Conservation (phyloP, 2,329 filamentous ascomycete genomes). For the Penicillium crustosum region DNA sequence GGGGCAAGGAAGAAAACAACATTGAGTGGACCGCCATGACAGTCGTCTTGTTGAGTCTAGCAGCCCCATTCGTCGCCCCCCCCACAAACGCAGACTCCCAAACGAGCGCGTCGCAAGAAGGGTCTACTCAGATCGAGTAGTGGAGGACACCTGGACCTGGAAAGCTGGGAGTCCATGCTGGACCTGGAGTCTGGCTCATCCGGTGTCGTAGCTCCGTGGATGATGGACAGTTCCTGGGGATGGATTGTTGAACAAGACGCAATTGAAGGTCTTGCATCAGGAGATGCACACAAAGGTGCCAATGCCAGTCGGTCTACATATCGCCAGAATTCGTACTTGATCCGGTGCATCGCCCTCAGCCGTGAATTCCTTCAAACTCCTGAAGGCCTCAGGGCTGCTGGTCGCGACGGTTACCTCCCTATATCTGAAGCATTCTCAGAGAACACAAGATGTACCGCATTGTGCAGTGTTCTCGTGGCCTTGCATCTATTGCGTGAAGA, state of each 20-base stretch:
- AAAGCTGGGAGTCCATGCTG: conserved; percentile 52
- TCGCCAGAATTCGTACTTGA: conserved; percentile 45
- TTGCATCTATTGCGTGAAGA: conserved; percentile 90
- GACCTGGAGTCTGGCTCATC: conserved; percentile 46
- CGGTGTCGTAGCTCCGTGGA: conserved; percentile 45
- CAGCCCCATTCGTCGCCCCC: conserved; percentile 57
- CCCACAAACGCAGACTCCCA: conserved; percentile 33
- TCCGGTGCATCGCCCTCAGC: conserved; percentile 57
- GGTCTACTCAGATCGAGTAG: conserved; percentile 52
- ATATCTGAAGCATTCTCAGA: conserved; percentile 56
- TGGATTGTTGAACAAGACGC: conserved; percentile 66
- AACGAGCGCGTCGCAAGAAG: conserved; percentile 42
- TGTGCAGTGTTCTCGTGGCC: conserved; percentile 68
- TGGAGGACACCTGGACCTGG: conserved; percentile 45
- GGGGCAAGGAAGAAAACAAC: conserved; percentile 51
- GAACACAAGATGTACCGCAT: conserved; percentile 60
- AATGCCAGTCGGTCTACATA: conserved; percentile 29
- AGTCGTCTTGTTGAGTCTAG: conserved; percentile 64
- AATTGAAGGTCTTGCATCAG: conserved; percentile 23
- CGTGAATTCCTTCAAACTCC: conserved; percentile 64
- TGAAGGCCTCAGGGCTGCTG: conserved; percentile 57
- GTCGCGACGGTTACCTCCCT: conserved; percentile 64
- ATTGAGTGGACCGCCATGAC: conserved; percentile 69
- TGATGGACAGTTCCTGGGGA: conserved; percentile 65
- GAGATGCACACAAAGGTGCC: conserved; percentile 15